phyloP scores from a whole-genome alignment of 352 stramenopile genomes.

The Phytopythium oedochilum region DNA sequence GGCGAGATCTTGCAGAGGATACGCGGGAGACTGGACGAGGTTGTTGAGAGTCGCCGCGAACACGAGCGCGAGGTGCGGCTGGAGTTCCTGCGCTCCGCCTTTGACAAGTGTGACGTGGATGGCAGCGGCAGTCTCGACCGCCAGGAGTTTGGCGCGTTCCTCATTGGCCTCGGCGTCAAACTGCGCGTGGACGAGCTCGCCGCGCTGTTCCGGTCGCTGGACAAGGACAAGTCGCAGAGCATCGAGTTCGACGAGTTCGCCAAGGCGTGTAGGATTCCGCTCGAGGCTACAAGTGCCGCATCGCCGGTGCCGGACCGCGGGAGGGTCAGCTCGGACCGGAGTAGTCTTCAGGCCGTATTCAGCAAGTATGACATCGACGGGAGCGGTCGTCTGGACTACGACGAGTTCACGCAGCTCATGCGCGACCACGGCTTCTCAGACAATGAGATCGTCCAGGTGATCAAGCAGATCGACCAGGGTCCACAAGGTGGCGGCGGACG shows the following conservation, averaged over 20 bases:
- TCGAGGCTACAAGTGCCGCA: neutral
- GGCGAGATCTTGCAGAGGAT: constrained; percentile 17
- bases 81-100: constrained; percentile 28
- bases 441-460: constrained; percentile 15
- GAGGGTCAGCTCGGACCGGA: constrained; percentile 1
- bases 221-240: constrained; percentile 33
- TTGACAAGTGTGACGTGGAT: constrained; percentile 45
- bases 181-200: constrained; percentile 35
- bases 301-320: neutral
- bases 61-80: constrained; percentile 1
- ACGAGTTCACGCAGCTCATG: constrained; percentile 27
- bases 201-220: constrained; percentile 29
- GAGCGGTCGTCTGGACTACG: constrained; percentile 23
- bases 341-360: constrained; percentile 22
- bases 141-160: constrained; percentile 53
- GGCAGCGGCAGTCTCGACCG: constrained; percentile 44
- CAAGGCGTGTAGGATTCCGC: constrained; percentile 12
- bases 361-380: constrained; percentile 33
- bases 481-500: neutral
- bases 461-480: constrained; percentile 26
- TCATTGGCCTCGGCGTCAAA: constrained; percentile 53
- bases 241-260: constrained; percentile 47
- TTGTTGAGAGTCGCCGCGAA: constrained; percentile 18
- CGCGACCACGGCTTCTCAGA: constrained; percentile 28
- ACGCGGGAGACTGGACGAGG: constrained; percentile 17